Conservation (phyloP, 78 protist genomes). For the Speleostelium caveatum region DNA sequence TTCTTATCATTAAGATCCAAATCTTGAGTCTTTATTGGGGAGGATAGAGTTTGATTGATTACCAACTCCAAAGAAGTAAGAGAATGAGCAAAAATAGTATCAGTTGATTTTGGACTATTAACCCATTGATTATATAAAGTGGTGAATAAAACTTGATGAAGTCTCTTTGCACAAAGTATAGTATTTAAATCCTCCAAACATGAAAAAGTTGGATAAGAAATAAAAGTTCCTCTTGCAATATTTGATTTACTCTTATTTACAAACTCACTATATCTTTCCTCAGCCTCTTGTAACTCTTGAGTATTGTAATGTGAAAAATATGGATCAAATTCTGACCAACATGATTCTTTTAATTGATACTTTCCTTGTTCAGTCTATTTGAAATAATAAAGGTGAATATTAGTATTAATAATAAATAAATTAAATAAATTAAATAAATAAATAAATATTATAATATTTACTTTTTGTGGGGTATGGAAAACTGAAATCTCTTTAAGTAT, state of each 20-base stretch:
- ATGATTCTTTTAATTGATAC: constrained; percentile 69
- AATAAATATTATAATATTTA: too few species aligned
- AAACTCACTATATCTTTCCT: constrained; percentile 58
- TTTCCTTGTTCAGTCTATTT: constrained; percentile 77
- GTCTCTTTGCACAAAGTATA: constrained; percentile 12
- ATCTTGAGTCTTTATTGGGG: background rate
- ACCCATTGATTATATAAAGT: constrained; percentile 46
- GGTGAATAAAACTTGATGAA: constrained; percentile 57
- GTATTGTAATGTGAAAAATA: constrained; percentile 77
- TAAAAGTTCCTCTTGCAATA: constrained; percentile 62
- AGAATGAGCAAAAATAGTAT: constrained; percentile 50
- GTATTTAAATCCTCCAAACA: constrained; percentile 34
- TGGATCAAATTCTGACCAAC: constrained; percentile 80
- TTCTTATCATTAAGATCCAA: background rate
- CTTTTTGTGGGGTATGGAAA: constrained; percentile 64
- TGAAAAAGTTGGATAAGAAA: background rate
- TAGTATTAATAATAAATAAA: background rate
- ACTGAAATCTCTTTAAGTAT: constrained; percentile 62
- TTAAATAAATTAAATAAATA: background rate
- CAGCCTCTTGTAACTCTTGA: constrained; percentile 67
- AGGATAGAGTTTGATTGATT: constrained; percentile 25
- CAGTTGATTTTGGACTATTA: constrained; percentile 7
- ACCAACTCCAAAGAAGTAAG: constrained; percentile 45
- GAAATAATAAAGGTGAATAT: background rate
- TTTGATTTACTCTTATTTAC: constrained; percentile 42